A percentile compares a stretch with the other conserved stretches of the same genome.
phyloP scores from a whole-genome alignment of 2,329 filamentous ascomycete genomes.

The Trematosphaeria pertusa region DNA sequence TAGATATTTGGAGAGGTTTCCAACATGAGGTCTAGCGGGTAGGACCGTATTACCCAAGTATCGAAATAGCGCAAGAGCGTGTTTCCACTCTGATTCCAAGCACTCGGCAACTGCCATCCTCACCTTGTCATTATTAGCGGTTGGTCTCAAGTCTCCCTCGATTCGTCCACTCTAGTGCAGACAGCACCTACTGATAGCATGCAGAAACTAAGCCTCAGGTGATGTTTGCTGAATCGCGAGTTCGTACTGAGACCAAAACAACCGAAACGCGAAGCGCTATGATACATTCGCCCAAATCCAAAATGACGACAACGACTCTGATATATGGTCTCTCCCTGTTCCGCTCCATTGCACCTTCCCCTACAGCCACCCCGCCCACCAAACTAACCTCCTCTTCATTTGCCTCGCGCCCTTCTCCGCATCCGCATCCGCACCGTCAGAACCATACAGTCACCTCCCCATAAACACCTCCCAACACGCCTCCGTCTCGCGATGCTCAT shows the following conservation, averaged over 20 bases:
- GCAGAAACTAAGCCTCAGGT: too few relatives aligned
- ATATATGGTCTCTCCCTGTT: too few relatives aligned
- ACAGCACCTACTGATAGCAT: too few relatives aligned
- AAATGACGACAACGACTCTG: too few relatives aligned
- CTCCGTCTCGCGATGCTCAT: constrained; percentile 48
- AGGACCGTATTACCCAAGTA: constrained; percentile 18
- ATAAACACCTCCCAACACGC: constrained; percentile 41
- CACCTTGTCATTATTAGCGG: too few relatives aligned
- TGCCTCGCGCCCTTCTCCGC: constrained; percentile 5
- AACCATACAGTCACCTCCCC: constrained; percentile 28
- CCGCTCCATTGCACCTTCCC: not conserved
- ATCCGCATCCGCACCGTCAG: not conserved
- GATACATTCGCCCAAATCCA: too few relatives aligned
- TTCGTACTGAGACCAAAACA: too few relatives aligned
- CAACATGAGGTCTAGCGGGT: constrained; percentile 12
- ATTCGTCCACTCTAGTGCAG: too few relatives aligned
- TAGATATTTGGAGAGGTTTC: constrained; percentile 16
- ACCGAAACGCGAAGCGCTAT: too few relatives aligned
- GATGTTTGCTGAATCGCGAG: too few relatives aligned
- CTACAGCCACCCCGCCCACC: constrained; percentile 9
- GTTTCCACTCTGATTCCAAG: constrained; percentile 40
- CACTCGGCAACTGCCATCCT: too few relatives aligned
- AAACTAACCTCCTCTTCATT: constrained; percentile 8
- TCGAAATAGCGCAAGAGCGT: constrained; percentile 21
- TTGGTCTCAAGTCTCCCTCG: too few relatives aligned